Evolutionary conservation across 2,329 filamentous ascomycete species (phyloP).

Genomic region (Colletotrichum viniferum): DNA sequence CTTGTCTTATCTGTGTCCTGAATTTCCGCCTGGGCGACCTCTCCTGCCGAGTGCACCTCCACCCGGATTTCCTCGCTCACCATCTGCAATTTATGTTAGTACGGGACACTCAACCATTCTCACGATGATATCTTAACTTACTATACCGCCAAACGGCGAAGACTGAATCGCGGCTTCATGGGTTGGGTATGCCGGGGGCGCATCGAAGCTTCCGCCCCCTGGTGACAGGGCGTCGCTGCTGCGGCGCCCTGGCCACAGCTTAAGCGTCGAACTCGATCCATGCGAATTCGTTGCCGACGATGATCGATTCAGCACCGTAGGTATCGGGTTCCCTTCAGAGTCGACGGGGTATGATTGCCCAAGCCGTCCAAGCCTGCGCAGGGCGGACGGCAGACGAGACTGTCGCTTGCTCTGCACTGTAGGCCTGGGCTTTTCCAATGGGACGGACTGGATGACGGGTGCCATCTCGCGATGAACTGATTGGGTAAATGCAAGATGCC

Average conservation of each 20-base stretch:
- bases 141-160: conserved; percentile 56
- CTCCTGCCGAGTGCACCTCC: conserved; percentile 40
- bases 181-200: conserved; percentile 15
- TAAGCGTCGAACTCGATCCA: conserved; percentile 35
- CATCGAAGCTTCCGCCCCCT: conserved; percentile 13
- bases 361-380: conserved; percentile 1
- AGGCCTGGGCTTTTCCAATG: conserved; percentile 22
- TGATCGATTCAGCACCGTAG: conserved; percentile 26
- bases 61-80: conserved; percentile 63
- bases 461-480: conserved; percentile 66
- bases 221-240: conserved; percentile 19
- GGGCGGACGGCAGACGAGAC: not conserved
- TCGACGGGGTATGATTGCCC: conserved; percentile 27
- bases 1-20: conserved; percentile 27
- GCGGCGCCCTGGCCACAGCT: conserved; percentile 31
- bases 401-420: conserved; percentile 16
- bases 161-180: conserved; percentile 19
- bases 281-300: conserved; percentile 29
- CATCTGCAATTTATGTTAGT: conserved; percentile 28
- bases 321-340: conserved; percentile 32
- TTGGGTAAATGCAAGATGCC: conserved; percentile 64
- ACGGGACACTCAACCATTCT: not conserved
- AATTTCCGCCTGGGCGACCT: not conserved
- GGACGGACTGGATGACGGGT: conserved; percentile 44
- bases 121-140: conserved; percentile 35